Evolutionary conservation across 192 early-diverging fungal species (phyloP).

Genomic region (Backusella liffmaniae): DNA sequence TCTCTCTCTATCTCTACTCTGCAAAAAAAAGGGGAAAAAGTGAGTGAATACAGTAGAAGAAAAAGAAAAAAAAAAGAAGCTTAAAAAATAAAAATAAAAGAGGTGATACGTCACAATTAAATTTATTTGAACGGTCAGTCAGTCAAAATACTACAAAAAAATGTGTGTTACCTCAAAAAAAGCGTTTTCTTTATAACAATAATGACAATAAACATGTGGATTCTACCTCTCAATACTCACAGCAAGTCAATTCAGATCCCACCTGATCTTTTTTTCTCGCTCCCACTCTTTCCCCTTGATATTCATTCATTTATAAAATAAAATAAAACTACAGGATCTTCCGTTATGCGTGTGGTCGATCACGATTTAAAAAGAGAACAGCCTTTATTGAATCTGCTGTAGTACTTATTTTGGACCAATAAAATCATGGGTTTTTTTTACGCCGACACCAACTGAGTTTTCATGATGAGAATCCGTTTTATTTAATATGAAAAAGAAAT

Average conservation of each 20-base stretch:
- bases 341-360: not conserved
- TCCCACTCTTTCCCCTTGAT: not conserved
- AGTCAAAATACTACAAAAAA: not conserved
- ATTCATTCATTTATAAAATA: too few species aligned
- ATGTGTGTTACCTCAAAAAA: not conserved
- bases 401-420: not conserved
- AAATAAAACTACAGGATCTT: too few species aligned
- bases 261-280: not conserved
- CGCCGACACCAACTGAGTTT: not conserved
- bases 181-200: not conserved
- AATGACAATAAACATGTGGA: too few species aligned
- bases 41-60: not conserved
- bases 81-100: not conserved
- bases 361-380: not conserved
- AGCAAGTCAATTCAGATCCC: not conserved
- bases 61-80: not conserved
- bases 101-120: conserved; percentile 1
- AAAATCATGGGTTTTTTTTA: not conserved
- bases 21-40: not conserved
- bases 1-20: not conserved
- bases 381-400: not conserved
- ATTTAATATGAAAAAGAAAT: not conserved
- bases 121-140: not conserved
- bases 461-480: not conserved
- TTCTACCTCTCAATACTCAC: too few species aligned